Base-by-base conservation (phyloP, 78 protist species). In the Protostelium mycophagum region DNA sequence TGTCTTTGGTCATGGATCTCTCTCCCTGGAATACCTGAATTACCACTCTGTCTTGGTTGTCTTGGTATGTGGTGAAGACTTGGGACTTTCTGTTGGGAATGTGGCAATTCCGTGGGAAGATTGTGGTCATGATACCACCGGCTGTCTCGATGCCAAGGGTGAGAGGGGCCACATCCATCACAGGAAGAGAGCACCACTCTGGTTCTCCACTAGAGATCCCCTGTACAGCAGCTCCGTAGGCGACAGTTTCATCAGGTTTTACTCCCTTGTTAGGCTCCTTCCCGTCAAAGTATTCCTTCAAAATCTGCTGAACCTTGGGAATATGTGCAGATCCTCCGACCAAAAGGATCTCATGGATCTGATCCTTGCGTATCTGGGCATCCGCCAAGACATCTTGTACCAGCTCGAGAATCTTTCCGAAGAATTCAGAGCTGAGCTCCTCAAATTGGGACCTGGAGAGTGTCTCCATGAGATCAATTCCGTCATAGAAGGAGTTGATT, bases 211-310 rank as follows among this genome's bases (percentile, higher is more conserved):
- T 92, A 86, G 96, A 34, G 29, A 99, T 94, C n/a, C 98, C 99
- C 95, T 99, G 99, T 5, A 98, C 98, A 39, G 99, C 99, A 0
- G 99, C 99, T 36, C 99, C 98, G 93, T 92, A 96, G 51, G 99
- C 99, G 0, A 99, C 99, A 38, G 99, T 99, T 95, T 99, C 99
- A 86, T 99, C 99, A 91, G 99, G 99, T 96, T 98, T 97, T 95
- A 99, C 96, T 63, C 99, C 98, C 87, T 91, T 91, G 93, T 95
- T 97, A 37, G 97, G 99, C 92, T 99, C 99, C 96, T 97, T 97
- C 38, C 99, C 99, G 93, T 98, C 93, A 97, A 99, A 99, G 92
- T 95, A 98, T 91, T 99, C 99, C 92, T 94, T 92, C 84, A 98
- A 87, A 36, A 99, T 95, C 91, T 92, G 95, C 94, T 96, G 99